A percentile compares a stretch with the other conserved stretches of the same genome.
Evolutionary conservation across 2,329 filamentous ascomycete genomes (phyloP).

Genomic region (Phialemonium atrogriseum): DNA sequence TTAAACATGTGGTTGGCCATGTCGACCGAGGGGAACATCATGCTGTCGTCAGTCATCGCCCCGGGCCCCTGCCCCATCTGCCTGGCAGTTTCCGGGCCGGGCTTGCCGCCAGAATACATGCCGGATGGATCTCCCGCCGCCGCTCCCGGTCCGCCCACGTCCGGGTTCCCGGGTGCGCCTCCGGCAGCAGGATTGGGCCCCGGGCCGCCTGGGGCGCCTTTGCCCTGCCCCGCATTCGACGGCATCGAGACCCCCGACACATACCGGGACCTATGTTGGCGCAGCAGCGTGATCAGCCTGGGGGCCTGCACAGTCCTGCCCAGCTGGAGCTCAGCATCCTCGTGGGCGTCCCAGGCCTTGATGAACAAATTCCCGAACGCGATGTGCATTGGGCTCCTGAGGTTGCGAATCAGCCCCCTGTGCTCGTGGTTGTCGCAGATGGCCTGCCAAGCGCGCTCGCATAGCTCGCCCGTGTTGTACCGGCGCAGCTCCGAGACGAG

Average conservation of each 20-base stretch:
- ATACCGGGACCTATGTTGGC: too few species aligned
- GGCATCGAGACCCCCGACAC: too few species aligned
- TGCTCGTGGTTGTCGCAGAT: slow-evolving; percentile 47
- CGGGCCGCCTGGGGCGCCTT: too few species aligned
- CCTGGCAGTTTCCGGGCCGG: slow-evolving; percentile 6
- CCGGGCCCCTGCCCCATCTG: slow-evolving; percentile 5
- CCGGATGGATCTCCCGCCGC: too few species aligned
- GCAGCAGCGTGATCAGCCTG: slow-evolving; percentile 37
- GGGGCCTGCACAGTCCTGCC: slow-evolving; percentile 36
- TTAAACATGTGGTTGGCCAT: slow-evolving; percentile 23
- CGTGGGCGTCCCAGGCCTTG: slow-evolving; percentile 54
- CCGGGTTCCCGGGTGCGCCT: too few species aligned
- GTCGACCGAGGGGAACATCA: slow-evolving; percentile 17
- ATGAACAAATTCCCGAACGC: slow-evolving; percentile 50
- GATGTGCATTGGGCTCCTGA: slow-evolving; percentile 47
- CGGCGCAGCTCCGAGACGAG: slow-evolving; percentile 46
- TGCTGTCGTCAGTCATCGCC: slow-evolving; percentile 13
- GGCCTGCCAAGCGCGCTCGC: slow-evolving; percentile 50
- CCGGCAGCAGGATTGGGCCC: too few species aligned
- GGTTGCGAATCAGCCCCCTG: slow-evolving; percentile 38
- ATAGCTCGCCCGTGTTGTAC: slow-evolving; percentile 43
- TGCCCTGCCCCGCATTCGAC: too few species aligned
- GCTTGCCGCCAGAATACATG: too few species aligned
- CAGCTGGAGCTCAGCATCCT: slow-evolving; percentile 34
- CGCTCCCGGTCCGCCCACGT: too few species aligned